phyloP scores from a whole-genome alignment of 2,329 filamentous ascomycete species.

The Phyllosticta ampelicida region DNA sequence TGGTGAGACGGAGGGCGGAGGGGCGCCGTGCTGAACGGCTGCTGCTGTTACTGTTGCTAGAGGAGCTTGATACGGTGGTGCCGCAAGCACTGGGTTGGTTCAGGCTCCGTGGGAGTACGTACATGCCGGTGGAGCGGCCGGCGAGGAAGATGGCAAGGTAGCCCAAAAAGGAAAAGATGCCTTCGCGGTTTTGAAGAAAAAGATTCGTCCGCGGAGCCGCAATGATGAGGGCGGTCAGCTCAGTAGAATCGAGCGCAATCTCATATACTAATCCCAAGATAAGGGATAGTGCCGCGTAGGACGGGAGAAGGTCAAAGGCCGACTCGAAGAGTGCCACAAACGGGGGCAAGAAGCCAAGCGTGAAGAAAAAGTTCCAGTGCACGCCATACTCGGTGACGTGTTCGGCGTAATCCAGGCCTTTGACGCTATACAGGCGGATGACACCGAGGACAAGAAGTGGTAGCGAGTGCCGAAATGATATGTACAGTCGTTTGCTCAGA shows the following conservation, averaged over 20 bases:
- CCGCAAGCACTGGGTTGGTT: neutral
- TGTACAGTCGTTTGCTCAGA: constrained; percentile 48
- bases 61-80: neutral
- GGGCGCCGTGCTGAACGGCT: neutral
- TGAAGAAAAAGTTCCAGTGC: constrained; percentile 99
- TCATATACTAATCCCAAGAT: constrained; percentile 63
- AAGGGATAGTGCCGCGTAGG: constrained; percentile 65
- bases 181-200: constrained; percentile 84
- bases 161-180: constrained; percentile 86
- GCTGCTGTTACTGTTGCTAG: neutral
- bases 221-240: constrained; percentile 73
- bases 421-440: constrained; percentile 76
- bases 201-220: constrained; percentile 68
- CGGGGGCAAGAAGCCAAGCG: constrained; percentile 74
- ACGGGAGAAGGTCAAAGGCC: constrained; percentile 57
- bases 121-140: constrained; percentile 73
- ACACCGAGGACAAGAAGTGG: constrained; percentile 73
- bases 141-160: constrained; percentile 92
- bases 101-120: constrained; percentile 53
- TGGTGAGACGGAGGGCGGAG: neutral
- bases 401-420: constrained; percentile 90
- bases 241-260: constrained; percentile 53
- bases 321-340: constrained; percentile 79
- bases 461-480: constrained; percentile 67
- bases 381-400: constrained; percentile 97